Conservation (phyloP, 441 rosid genomes). For the Gossypium gossypioides region DNA sequence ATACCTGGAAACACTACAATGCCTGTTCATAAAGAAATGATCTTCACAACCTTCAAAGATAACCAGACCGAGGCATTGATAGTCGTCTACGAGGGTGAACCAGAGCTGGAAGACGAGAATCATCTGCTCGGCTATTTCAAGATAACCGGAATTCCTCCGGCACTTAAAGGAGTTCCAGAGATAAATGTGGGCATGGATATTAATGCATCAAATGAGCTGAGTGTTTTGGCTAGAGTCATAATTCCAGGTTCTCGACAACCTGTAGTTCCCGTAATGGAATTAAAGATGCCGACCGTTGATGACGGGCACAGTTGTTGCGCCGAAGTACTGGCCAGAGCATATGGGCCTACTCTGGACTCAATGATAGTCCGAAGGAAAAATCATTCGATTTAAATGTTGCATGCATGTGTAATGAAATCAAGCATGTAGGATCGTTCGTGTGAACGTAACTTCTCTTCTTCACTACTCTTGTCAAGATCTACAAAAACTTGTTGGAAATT, state of each 20-base stretch:
- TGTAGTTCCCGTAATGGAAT: slow-evolving; percentile 56
- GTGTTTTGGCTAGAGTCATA: slow-evolving; percentile 54
- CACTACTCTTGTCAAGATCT: too few species aligned
- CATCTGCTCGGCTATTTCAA: slow-evolving; percentile 82
- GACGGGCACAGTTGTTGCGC: slow-evolving; percentile 87
- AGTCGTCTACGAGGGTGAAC: slow-evolving; percentile 75
- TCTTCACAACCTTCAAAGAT: slow-evolving; percentile 56
- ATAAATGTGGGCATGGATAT: slow-evolving; percentile 76
- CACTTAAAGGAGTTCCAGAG: slow-evolving; percentile 67
- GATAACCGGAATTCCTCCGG: slow-evolving; percentile 56
- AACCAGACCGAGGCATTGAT: slow-evolving; percentile 66
- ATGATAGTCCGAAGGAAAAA: slow-evolving; percentile 45
- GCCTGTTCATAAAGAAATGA: slow-evolving; percentile 57
- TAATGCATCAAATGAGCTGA: slow-evolving; percentile 52
- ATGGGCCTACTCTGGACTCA: slow-evolving; percentile 50
- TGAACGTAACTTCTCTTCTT: background rate
- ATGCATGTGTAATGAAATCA: background rate
- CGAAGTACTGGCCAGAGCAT: slow-evolving; percentile 43
- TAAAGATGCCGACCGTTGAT: slow-evolving; percentile 81
- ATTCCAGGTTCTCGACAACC: slow-evolving; percentile 53
- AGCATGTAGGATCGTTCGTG: too few species aligned
- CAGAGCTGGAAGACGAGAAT: slow-evolving; percentile 48
- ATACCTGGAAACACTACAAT: slow-evolving; percentile 58
- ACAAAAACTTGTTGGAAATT: too few species aligned
- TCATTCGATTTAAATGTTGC: background rate